Conservation (phyloP, 768 basidiomycete genomes). For the Rhizopogon rudus region DNA sequence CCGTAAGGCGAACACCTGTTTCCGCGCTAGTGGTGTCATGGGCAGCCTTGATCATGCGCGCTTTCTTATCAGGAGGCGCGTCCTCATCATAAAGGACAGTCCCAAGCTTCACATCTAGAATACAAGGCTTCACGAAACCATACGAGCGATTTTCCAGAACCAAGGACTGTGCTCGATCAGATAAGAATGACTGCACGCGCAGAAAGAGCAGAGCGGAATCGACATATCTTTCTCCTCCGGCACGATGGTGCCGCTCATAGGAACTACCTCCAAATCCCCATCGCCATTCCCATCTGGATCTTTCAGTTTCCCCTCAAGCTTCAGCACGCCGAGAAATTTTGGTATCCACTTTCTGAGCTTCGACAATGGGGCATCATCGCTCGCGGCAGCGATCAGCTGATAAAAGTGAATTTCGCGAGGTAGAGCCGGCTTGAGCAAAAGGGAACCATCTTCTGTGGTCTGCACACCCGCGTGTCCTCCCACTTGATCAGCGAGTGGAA, state of each 20-base stretch:
- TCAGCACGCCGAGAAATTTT: conserved; percentile 74
- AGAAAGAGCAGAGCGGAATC: neutral
- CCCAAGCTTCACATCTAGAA: conserved; percentile 92
- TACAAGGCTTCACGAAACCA: conserved; percentile 73
- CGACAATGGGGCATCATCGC: conserved; percentile 17
- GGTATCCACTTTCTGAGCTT: conserved; percentile 60
- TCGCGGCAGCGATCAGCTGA: conserved; percentile 41
- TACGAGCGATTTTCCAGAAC: conserved; percentile 83
- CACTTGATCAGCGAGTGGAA: conserved; percentile 57
- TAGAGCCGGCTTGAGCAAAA: conserved; percentile 77
- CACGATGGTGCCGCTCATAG: conserved; percentile 16
- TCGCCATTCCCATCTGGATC: conserved; percentile 12
- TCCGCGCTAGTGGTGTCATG: conserved; percentile 64
- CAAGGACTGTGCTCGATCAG: conserved; percentile 48
- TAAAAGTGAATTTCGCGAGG: conserved; percentile 71
- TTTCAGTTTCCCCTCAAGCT: conserved; percentile 51
- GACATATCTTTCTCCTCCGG: conserved; percentile 42
- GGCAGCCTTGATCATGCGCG: conserved; percentile 71
- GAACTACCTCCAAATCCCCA: conserved; percentile 2
- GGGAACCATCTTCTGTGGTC: conserved; percentile 63
- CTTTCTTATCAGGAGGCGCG: conserved; percentile 66
- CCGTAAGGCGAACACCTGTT: conserved; percentile 81
- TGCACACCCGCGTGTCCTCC: conserved; percentile 79
- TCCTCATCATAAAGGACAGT: conserved; percentile 77
- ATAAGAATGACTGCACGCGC: neutral